Evolutionary conservation across 805 yeast species (phyloP), one percentile per base, ranked within the genome.

Genomic region (Citeromyces matritensis): DNA sequence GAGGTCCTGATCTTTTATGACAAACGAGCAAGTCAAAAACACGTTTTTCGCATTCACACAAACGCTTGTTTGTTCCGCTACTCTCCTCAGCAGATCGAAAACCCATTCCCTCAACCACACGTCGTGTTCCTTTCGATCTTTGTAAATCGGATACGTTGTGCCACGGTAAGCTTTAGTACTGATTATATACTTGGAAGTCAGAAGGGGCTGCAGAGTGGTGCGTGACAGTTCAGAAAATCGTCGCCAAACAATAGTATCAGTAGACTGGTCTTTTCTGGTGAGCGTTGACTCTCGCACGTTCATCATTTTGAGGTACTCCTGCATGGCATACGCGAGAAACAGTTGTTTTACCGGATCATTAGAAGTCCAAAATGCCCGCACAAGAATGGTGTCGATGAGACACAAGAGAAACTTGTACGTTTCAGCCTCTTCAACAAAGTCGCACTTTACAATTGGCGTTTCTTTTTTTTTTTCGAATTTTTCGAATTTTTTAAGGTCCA

Each of bases 311-410:
- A 91, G 53, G 30, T 77, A 74, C 39, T 84, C 91, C 48, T 91
- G 99, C 69, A 91, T 82, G 0, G 88, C 79, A 49, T 70, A 79
- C 0, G 95, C 95, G 24, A 85, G 63, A 45, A 78, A 81, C 35
- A 81, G 61, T 49, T 91, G 98, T 30, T 73, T 70, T 14, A 71
- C 68, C 0, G 97, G 95, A 45, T 85, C 85, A 23, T 78, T 80
- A 2, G 95, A 78, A 0, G 95, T 85, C 73, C 93, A 77, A 51
- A 85, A 86, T 1, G 84, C 72, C 23, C 82, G 84, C 6, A 86
- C 78, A n/a, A 91, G 60, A 36, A 71, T 62, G 33, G 68, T 64
- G 37, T 81, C 76, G 23, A 86, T 57, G 30, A 86, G 70, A 41
- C 65, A 61, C 3, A 69, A 57, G 23, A 84, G 59, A 43, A 88